Base-by-base conservation (phyloP, 441 rosid genomes). In the Pelargonium citronellum region DNA sequence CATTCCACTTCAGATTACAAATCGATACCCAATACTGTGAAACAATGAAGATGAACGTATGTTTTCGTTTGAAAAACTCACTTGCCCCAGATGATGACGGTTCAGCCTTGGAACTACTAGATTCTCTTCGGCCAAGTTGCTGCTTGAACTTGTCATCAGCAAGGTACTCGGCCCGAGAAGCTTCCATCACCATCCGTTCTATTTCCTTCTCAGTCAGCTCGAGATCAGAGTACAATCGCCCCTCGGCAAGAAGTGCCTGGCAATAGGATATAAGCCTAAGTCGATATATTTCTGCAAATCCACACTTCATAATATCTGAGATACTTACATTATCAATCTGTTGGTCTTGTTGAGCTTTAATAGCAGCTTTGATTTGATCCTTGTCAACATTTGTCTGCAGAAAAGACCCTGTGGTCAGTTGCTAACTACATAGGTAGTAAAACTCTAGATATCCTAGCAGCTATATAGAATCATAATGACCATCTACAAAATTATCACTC, bases 191-290 rank as follows among this genome's bases (percentile, higher is more conserved):
- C 86, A 91, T 90, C 7, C 89, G 79, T 64, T 90, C 98, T 0
- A 95, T 95, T 78, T 90, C 99, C 83, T 87, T 95, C 81, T 95
- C 97, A 1, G 99, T 95, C 58, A 92, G 91, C 83, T 95, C 98
- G 11, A 95, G 82, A 79, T 95, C 99, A 49, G 99, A 92, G 84
- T 90, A 88, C 79, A 86, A 87, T 76, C 83, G 84, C 67, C 97
- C 99, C 86, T 95, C 98, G 16, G 95, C 95, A 67, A 95, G 72
- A 62, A 92, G 98, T 55, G 97, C 96, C 98, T 95, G 86, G 68
- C 49, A 69, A 51, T 58, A 20, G 62, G 47, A 61, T 68, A 68
- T 0, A 37, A 65, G 30, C 30, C 69, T 61, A 74, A 22, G 74
- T 69, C 16, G 47, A 69, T 19, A 49, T 13, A 15, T 49, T 49